phyloP scores from a whole-genome alignment of 768 basidiomycete genomes.

The Chiua virens region DNA sequence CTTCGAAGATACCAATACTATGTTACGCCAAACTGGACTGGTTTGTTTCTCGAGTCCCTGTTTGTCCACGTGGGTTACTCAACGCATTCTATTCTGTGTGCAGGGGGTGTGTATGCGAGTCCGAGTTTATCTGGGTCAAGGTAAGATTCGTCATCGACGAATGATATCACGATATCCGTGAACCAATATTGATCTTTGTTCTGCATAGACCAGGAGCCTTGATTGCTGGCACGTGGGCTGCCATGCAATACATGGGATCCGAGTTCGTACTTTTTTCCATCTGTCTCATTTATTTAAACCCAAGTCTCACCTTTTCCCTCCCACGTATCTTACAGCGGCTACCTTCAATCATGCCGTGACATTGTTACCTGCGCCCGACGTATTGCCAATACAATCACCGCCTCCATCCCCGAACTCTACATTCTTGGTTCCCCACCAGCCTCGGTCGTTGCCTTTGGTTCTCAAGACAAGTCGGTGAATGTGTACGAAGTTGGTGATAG shows the following conservation, averaged over 20 bases:
- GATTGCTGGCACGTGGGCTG: conserved; percentile 95
- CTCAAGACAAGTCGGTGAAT: conserved; percentile 52
- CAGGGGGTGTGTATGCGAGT: conserved; percentile 87
- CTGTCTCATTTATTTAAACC: background rate
- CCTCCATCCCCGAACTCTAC: conserved; percentile 79
- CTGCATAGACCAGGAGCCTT: conserved; percentile 78
- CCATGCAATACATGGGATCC: conserved; percentile 90
- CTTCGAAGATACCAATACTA: conserved; percentile 86
- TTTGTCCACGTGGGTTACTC: background rate
- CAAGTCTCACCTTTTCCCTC: background rate
- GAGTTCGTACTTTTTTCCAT: conserved; percentile 51
- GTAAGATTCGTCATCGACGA: conserved; percentile 39
- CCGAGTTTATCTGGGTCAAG: conserved; percentile 89
- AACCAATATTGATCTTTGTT: background rate
- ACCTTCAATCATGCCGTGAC: conserved; percentile 77
- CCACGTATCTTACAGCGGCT: conserved; percentile 55
- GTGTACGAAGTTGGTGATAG: conserved; percentile 88
- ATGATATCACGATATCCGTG: background rate
- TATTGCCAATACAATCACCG: conserved; percentile 65
- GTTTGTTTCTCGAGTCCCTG: conserved; percentile 33
- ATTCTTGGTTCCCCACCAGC: conserved; percentile 88
- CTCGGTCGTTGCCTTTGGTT: conserved; percentile 87
- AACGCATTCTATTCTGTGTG: background rate
- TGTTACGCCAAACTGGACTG: conserved; percentile 77
- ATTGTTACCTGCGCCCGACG: conserved; percentile 76